These are phyloP conservation scores for Ramicandelaber brevisporus DNA, from an alignment of 192 early-diverging fungal genomes.

Conservation along the genomic window DNA sequence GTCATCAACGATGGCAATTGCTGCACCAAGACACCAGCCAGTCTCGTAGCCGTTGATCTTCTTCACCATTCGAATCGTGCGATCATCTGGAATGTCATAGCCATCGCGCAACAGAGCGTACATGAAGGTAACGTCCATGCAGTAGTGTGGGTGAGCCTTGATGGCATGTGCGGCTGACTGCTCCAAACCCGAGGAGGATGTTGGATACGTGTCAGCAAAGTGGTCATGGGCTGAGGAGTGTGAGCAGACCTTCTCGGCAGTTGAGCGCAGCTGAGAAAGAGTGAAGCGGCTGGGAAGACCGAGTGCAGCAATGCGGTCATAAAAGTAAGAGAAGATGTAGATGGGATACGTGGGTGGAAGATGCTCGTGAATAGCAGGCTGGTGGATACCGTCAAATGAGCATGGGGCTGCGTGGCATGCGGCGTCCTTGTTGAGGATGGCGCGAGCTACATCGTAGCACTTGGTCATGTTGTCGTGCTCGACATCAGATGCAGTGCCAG, in stretches of 20 bases:
- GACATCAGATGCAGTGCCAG: too few species aligned
- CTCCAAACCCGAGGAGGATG: slow-evolving; percentile 14
- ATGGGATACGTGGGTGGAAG: slow-evolving; percentile 56
- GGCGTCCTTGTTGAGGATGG: slow-evolving; percentile 52
- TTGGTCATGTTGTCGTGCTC: slow-evolving; percentile 3
- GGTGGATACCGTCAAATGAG: slow-evolving; percentile 80
- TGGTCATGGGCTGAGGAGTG: slow-evolving; percentile 12
- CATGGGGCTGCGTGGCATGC: slow-evolving; percentile 35
- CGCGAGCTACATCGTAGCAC: slow-evolving; percentile 20
- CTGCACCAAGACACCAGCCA: slow-evolving; percentile 89
- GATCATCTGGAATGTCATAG: slow-evolving; percentile 45
- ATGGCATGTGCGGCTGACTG: too few species aligned
- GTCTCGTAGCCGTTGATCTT: slow-evolving; percentile 85
- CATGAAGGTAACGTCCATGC: slow-evolving; percentile 76
- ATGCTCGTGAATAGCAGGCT: too few species aligned
- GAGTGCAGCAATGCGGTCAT: slow-evolving; percentile 56
- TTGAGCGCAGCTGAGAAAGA: slow-evolving; percentile 30
- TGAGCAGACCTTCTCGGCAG: slow-evolving; percentile 43
- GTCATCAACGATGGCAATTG: slow-evolving; percentile 69
- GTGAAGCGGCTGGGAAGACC: slow-evolving; percentile 45
- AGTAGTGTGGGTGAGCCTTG: too few species aligned
- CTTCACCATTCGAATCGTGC: slow-evolving; percentile 58
- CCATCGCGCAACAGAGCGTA: slow-evolving; percentile 61
- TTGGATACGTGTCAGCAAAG: too few species aligned
- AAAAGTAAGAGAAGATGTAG: slow-evolving; percentile 92